phyloP scores from a whole-genome alignment of 768 basidiomycete species.

The Hirschioporus abietinus region DNA sequence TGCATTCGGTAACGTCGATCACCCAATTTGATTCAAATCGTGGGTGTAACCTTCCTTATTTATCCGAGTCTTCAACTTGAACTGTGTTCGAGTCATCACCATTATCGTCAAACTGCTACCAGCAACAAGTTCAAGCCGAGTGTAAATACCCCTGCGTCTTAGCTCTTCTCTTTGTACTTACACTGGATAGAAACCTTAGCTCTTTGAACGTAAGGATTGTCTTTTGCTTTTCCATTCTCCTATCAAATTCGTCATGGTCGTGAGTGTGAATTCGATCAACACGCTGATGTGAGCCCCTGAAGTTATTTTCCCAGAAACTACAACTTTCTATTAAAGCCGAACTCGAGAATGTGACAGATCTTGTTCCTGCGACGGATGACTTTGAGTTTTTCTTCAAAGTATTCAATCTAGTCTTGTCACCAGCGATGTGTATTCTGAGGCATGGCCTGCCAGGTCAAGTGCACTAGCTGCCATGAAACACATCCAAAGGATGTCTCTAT shows the following conservation, averaged over 20 bases:
- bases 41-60: background rate
- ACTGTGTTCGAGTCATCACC: no score
- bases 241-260: background rate
- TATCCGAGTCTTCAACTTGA: no score
- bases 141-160: no score
- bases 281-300: background rate
- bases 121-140: no score
- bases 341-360: constrained; percentile 70
- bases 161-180: no score
- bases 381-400: constrained; percentile 84
- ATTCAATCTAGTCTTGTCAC: constrained; percentile 2
- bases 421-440: constrained; percentile 9
- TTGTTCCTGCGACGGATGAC: constrained; percentile 57
- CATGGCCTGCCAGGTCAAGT: constrained; percentile 51
- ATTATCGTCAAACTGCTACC: no score
- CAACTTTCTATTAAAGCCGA: constrained; percentile 72
- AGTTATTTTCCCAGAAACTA: constrained; percentile 37
- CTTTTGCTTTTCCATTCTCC: background rate
- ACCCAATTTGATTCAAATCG: background rate
- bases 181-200: constrained; percentile 38
- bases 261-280: background rate
- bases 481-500: constrained; percentile 70
- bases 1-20: background rate
- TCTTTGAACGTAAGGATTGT: no score
- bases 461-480: constrained; percentile 71